Evolutionary conservation across 352 stramenopile genomes (phyloP).

Genomic region (Globisporangium lucens): DNA sequence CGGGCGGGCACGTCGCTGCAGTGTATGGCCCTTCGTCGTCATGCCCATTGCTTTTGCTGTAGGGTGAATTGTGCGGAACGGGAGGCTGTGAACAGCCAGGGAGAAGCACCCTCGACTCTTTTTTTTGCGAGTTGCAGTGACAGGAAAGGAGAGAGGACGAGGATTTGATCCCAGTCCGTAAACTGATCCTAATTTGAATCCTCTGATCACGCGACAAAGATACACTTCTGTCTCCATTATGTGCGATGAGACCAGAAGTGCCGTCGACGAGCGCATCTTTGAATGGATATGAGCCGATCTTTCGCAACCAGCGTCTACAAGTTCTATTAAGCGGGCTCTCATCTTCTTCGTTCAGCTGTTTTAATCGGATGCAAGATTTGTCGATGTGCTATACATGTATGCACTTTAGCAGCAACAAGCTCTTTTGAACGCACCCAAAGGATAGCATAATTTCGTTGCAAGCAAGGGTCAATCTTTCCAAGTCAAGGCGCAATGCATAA

Average conservation of each 20-base stretch:
- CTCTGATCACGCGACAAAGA: neutral
- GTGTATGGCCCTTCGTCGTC: too few relatives aligned
- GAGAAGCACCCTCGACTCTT: neutral
- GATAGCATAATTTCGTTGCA: neutral
- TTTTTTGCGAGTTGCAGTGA: neutral
- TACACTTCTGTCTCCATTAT: neutral
- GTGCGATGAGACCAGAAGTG: neutral
- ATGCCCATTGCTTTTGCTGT: too few relatives aligned
- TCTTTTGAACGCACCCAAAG: too few relatives aligned
- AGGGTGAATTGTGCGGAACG: too few relatives aligned
- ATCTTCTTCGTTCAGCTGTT: neutral
- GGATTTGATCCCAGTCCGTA: neutral
- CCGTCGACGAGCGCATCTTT: constrained; percentile 1
- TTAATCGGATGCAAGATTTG: neutral
- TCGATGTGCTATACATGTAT: too few relatives aligned
- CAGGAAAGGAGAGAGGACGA: neutral
- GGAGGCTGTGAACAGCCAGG: neutral
- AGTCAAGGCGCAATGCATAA: neutral
- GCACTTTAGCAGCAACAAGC: too few relatives aligned
- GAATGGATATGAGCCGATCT: neutral
- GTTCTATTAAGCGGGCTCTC: neutral
- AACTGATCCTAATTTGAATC: neutral
- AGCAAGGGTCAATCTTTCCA: neutral
- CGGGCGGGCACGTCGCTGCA: too few relatives aligned
- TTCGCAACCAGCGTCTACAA: neutral